These are phyloP conservation scores for Oryza meridionalis DNA, from an alignment of 176 grass and related monocot genomes.

Conservation along the genomic window DNA sequence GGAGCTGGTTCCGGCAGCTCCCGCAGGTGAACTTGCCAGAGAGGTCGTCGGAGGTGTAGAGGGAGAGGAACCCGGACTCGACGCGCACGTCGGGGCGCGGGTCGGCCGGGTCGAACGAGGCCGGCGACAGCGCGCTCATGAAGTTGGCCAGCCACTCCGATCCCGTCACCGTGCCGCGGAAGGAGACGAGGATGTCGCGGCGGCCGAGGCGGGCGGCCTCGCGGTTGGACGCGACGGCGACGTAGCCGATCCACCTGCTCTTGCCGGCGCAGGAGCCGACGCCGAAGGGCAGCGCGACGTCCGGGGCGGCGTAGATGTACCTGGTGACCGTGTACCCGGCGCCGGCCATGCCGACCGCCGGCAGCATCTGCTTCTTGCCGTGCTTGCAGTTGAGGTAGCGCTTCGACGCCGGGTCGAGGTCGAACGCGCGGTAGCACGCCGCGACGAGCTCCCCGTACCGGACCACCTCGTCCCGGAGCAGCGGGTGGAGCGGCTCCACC, in stretches of 20 bases:
- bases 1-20: conserved; percentile 76
- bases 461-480: conserved; percentile 73
- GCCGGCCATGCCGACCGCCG: conserved; percentile 59
- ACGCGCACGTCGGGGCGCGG: conserved; percentile 62
- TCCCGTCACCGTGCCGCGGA: conserved; percentile 69
- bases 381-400: conserved; percentile 82
- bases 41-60: conserved; percentile 72
- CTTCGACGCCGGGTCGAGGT: conserved; percentile 60
- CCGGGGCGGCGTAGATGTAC: conserved; percentile 75
- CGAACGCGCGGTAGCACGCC: conserved; percentile 76
- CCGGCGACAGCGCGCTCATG: conserved; percentile 73
- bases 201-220: conserved; percentile 47
- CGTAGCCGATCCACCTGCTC: conserved; percentile 87
- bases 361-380: conserved; percentile 67
- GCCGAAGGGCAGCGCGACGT: conserved; percentile 12
- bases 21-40: conserved; percentile 50
- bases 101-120: conserved; percentile 63
- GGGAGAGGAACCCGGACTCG: conserved; percentile 69
- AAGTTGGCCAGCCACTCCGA: conserved; percentile 83
- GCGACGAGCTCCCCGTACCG: conserved; percentile 75
- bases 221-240: conserved; percentile 45
- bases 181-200: conserved; percentile 66
- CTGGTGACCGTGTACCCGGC: conserved; percentile 63
- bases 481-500: conserved; percentile 51
- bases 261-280: conserved; percentile 11